phyloP scores from a whole-genome alignment of 306 rosid species.

The Trifolium repens region DNA sequence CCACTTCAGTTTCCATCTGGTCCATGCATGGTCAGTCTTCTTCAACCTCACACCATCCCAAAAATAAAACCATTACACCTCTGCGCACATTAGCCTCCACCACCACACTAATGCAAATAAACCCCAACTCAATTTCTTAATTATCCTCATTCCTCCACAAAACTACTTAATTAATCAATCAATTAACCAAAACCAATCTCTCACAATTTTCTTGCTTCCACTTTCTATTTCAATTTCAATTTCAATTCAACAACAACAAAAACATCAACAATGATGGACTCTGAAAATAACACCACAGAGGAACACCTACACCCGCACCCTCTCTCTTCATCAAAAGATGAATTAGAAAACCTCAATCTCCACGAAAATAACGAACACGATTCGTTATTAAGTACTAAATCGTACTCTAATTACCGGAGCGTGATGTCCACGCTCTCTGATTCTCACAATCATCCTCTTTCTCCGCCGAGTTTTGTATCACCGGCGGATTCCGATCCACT shows the following conservation, averaged over 20 bases:
- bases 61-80: constrained; percentile 13
- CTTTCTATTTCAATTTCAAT: constrained; percentile 4
- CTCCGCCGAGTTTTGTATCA: constrained; percentile 36
- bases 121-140: background rate
- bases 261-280: constrained; percentile 74
- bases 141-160: background rate
- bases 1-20: constrained; percentile 2
- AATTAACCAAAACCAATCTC: constrained; percentile 12
- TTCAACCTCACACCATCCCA: constrained; percentile 34
- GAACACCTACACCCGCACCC: constrained; percentile 58
- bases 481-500: constrained; percentile 56
- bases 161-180: constrained; percentile 25
- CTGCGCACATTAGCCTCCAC: constrained; percentile 45
- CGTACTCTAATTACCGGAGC: constrained; percentile 75
- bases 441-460: constrained; percentile 52
- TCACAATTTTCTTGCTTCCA: background rate
- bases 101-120: background rate
- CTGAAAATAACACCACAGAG: constrained; percentile 62
- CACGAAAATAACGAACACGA: constrained; percentile 52
- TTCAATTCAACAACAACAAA: background rate
- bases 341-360: constrained; percentile 66
- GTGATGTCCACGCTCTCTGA: constrained; percentile 65
- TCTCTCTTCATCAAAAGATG: constrained; percentile 54
- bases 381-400: constrained; percentile 46
- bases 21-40: constrained; percentile 47